phyloP scores from a whole-genome alignment of 2,329 filamentous ascomycete species.

The Fusarium nisikadoi region DNA sequence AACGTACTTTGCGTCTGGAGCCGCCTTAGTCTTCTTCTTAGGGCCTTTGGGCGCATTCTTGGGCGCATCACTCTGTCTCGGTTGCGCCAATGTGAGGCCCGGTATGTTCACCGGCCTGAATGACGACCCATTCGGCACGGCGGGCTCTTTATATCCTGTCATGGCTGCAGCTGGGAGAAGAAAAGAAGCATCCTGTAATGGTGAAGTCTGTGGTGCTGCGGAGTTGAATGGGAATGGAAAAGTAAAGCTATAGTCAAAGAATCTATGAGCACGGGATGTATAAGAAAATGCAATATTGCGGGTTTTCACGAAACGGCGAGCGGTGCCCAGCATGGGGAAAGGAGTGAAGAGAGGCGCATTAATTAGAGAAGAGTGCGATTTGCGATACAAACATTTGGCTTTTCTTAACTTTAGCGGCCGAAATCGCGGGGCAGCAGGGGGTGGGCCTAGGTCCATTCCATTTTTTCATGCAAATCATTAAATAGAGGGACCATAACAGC shows the following conservation, averaged over 20 bases:
- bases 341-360: not conserved
- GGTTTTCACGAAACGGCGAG: not conserved
- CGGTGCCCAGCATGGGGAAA: constrained; percentile 16
- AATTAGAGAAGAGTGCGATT: not conserved
- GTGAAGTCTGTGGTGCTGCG: not conserved
- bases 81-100: constrained; percentile 30
- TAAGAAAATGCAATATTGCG: not conserved
- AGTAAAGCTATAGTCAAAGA: not conserved
- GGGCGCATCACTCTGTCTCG: not conserved
- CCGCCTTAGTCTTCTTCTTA: not conserved
- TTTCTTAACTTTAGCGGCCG: constrained; percentile 7
- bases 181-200: constrained; percentile 22
- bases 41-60: constrained; percentile 4
- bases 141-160: constrained; percentile 11
- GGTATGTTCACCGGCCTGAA: constrained; percentile 21
- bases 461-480: not conserved
- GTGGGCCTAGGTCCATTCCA: not conserved
- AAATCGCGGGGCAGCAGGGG: constrained; percentile 16
- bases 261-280: not conserved
- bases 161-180: constrained; percentile 11
- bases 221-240: not conserved
- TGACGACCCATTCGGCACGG: not conserved
- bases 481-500: not conserved
- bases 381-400: constrained; percentile 8
- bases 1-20: not conserved